Evolutionary conservation across 75 land plant species (phyloP).

Genomic region (Cupressus sempervirens): DNA sequence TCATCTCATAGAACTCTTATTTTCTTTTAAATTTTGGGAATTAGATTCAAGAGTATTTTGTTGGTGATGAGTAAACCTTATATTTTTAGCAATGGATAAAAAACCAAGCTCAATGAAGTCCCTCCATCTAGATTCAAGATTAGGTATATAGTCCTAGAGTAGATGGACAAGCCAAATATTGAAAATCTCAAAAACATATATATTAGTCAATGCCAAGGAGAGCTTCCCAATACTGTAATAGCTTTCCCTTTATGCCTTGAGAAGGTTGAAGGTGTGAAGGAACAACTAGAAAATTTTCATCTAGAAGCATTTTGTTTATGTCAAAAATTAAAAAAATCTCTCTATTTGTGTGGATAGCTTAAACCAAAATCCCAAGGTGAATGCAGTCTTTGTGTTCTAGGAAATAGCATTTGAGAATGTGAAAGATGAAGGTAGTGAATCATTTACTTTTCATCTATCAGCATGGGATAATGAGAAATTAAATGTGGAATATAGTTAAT

Average conservation of each 20-base stretch:
- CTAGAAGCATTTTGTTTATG: constrained; percentile 57
- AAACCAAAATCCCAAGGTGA: constrained; percentile 13
- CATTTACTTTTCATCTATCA: neutral
- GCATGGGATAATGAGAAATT: neutral
- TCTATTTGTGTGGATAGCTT: constrained; percentile 37
- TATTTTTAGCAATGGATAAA: constrained; percentile 71
- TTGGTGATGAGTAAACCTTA: constrained; percentile 40
- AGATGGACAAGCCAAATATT: constrained; percentile 50
- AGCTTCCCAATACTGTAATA: constrained; percentile 47
- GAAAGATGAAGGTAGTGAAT: constrained; percentile 30
- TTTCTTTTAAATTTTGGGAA: constrained; percentile 33
- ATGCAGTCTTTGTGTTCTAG: constrained; percentile 28
- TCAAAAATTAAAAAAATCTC: constrained; percentile 42
- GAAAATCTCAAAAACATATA: constrained; percentile 29
- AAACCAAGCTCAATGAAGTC: constrained; percentile 50
- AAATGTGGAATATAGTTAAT: constrained; percentile 24
- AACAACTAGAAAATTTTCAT: constrained; percentile 39
- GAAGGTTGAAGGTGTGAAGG: constrained; percentile 43
- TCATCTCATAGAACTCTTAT: neutral
- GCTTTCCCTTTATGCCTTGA: constrained; percentile 51
- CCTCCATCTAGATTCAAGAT: constrained; percentile 29
- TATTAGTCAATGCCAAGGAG: constrained; percentile 10
- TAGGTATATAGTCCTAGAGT: constrained; percentile 64
- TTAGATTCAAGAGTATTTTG: constrained; percentile 79
- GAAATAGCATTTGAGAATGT: constrained; percentile 26